A percentile compares a stretch with the other conserved stretches of the same genome.
phyloP scores from a whole-genome alignment of 2,329 filamentous ascomycete genomes.

The Dendrostoma leiphaemia region DNA sequence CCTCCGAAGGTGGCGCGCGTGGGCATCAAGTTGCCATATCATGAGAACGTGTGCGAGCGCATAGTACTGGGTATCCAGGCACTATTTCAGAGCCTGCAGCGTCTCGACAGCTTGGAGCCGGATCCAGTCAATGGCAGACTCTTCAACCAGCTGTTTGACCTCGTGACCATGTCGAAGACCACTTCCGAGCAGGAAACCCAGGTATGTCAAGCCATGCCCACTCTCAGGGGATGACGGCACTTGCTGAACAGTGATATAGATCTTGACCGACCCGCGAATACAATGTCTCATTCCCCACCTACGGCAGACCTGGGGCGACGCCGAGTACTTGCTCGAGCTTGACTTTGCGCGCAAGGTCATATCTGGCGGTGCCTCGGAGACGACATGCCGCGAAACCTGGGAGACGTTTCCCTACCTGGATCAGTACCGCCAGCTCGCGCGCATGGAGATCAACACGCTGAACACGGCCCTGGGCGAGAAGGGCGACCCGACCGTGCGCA shows the following conservation, averaged over 20 bases:
- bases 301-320: conserved; percentile 8
- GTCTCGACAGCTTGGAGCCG: conserved; percentile 4
- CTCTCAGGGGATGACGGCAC: neutral
- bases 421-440: conserved; percentile 10
- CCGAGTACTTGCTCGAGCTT: conserved; percentile 13
- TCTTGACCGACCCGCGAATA: conserved; percentile 1
- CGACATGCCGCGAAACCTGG: neutral
- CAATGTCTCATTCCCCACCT: conserved; percentile 3
- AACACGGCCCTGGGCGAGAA: conserved; percentile 5
- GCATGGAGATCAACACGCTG: conserved; percentile 11
- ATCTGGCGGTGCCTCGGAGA: neutral
- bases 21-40: conserved; percentile 8
- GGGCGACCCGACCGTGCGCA: conserved; percentile 1
- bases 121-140: conserved; percentile 10
- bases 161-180: conserved; percentile 13
- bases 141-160: conserved; percentile 13
- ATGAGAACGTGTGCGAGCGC: conserved; percentile 3
- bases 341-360: conserved; percentile 14
- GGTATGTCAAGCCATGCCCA: neutral
- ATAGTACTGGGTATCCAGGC: conserved; percentile 9
- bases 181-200: neutral
- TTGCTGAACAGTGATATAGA: neutral
- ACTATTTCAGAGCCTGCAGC: neutral
- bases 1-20: conserved; percentile 3
- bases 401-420: conserved; percentile 11